Evolutionary conservation across 495 filamentous ascomycete species (phyloP).

Genomic region (Neurospora tetraspora): DNA sequence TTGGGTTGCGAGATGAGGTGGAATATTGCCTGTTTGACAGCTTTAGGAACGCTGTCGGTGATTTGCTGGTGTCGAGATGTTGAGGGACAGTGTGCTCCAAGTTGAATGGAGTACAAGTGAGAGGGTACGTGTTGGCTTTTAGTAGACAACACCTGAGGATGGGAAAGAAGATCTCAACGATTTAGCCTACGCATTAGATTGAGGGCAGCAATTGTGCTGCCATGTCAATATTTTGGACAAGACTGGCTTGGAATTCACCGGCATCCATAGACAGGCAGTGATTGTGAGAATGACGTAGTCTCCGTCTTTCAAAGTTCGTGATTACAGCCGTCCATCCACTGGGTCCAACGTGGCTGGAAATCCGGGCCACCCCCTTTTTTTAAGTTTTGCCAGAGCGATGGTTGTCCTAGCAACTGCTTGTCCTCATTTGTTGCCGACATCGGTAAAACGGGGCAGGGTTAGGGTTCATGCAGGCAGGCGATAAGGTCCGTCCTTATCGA

Average conservation of each 20-base stretch:
- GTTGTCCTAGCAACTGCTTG: not conserved
- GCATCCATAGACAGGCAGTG: not conserved
- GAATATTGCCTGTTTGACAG: not conserved
- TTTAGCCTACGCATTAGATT: not conserved
- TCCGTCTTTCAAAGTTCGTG: not conserved
- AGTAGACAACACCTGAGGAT: not conserved
- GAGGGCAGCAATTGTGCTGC: not conserved
- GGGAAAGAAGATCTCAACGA: not conserved
- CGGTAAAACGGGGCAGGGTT: not conserved
- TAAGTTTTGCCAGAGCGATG: not conserved
- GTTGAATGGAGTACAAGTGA: not conserved
- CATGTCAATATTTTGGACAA: not conserved
- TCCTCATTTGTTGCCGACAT: not conserved
- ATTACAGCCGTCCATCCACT: not conserved
- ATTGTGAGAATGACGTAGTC: not conserved
- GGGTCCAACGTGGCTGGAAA: not conserved
- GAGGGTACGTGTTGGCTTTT: not conserved
- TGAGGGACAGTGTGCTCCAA: not conserved
- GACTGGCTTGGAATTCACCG: not conserved
- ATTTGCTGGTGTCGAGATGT: not conserved
- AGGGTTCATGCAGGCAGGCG: not conserved
- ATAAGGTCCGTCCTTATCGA: not conserved
- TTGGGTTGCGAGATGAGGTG: not conserved
- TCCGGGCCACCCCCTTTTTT: not conserved
- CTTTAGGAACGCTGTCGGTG: not conserved